Evolutionary conservation across 305 asterid species (phyloP), one percentile per base, ranked within the genome.

Genomic region (Fraxinus xanthoxyloides): DNA sequence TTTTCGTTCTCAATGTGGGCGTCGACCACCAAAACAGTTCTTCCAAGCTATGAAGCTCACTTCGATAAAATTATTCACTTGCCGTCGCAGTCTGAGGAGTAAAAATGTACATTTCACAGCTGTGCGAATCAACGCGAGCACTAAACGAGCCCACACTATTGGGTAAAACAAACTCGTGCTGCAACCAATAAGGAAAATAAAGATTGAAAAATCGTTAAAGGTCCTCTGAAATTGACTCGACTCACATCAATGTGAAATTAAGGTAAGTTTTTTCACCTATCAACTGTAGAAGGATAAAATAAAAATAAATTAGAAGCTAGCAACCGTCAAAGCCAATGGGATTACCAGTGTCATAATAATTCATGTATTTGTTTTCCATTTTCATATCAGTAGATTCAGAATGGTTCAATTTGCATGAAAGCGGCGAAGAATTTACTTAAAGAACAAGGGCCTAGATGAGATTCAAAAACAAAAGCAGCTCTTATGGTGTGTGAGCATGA

Each of bases 91-190:
- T 34, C 76, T 72, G 46, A 34, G 90, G 90, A 72, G 88, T 86
- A 75, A 90, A 86, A 78, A 87, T 83, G 79, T 84, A 88, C 79
- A 88, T 83, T 72, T 86, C 87, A 70, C 89, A 88, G 28, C 84
- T 87, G 48, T 90, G 93, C 34, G 87, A 80, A 67, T 86, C 89
- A 81, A 90, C 91, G n/a, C 5, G 56, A 65, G 85, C 86, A 72
- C 87, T 86, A 40, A 84, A 82, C 3, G 92, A 88, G 54, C 84
- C 85, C 75, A 65, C 87, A 4, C 80, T 65, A 4, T 81, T 67
- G 35, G 12, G 43, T 34, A 85, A 48, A 69, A 89, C 81, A 43
- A 76, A 84, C 79, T 90, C 76, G 75, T 90, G 93, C 93, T 90
- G 93, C 84, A 81, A 72, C 5, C 43, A 54, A 54, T 67, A 19